Evolutionary conservation across 75 land plant genomes (phyloP), one percentile per base, ranked within the genome.

Genomic region (Sequoia sempervirens): DNA sequence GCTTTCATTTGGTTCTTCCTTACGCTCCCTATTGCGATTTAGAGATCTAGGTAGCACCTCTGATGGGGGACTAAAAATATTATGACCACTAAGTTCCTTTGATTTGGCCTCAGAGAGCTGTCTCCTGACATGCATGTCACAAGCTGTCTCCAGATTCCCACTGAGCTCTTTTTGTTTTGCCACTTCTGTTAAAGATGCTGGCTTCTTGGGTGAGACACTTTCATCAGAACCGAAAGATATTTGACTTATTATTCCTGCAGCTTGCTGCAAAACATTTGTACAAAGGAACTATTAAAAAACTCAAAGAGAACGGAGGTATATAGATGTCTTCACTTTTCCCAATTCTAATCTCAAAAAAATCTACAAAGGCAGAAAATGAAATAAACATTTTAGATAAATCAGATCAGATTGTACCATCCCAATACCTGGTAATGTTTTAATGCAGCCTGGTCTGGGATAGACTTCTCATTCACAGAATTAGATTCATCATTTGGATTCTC

Each of bases 111-210:
- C 83, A 9, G 91, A 90, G 70, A 86, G 52, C 8, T 74, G 87
- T 72, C 82, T 85, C 38, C 84, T 70, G 46, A 75, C 64, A 78
- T 76, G 80, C 13, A 84, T 53, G 43, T 90, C 91, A 45, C 68
- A 80, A 52, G 81, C 73, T 3, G 87, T 89, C 81, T 90, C 88
- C 3, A 37, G 66, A 20, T 79, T 89, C 23, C 91, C 91, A 89
- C 91, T 90, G 14, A 90, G 91, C 84, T 90, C 91, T 38, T 61
- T 83, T 58, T 90, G 91, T 66, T 90, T 90, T 66, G 91, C 91
- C 32, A 90, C 91, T 76, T 90, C 91, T 50, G 90, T 82, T 36
- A 90, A 43, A n/a, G 91, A 82, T 10, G 79, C 84, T 15, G 90
- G 91, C 81, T 90, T 90, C 85, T 89, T 90, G 17, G 91, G 91